Percentiles rank a stretch among this genome's conserved stretches.
Conservation (phyloP, 2,329 filamentous ascomycete species). For the Aspergillus texensis region DNA sequence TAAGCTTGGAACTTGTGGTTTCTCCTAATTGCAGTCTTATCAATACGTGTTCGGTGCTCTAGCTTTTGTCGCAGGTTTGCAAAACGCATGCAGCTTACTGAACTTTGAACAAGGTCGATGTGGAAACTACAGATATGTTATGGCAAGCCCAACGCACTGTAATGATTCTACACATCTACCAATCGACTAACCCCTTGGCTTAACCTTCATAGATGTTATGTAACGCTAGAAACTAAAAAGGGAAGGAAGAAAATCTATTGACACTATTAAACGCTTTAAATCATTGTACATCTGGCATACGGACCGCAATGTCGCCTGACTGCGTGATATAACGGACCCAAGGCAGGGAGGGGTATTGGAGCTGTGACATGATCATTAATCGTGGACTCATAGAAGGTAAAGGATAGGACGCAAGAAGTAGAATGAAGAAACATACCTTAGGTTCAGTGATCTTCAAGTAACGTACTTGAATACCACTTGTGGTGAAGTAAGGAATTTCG, state of each 20-base stretch:
- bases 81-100: neutral
- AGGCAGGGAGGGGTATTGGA: conserved; percentile 96
- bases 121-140: neutral
- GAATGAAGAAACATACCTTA: conserved; percentile 68
- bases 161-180: neutral
- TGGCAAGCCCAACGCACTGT: neutral
- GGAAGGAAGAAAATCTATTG: conserved; percentile 8
- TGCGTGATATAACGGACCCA: conserved; percentile 99
- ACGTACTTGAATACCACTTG: conserved; percentile 94
- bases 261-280: conserved; percentile 24
- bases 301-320: conserved; percentile 92
- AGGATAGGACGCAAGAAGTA: neutral
- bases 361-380: conserved; percentile 52
- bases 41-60: neutral
- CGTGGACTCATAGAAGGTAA: conserved; percentile 5
- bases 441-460: conserved; percentile 99
- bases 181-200: neutral
- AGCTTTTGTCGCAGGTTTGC: neutral
- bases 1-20: neutral
- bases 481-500: conserved; percentile 99
- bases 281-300: conserved; percentile 86
- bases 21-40: no score
- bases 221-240: no score
- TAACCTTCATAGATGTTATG: neutral
- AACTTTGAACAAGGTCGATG: neutral